Evolutionary conservation across 352 stramenopile species (phyloP).

Genomic region (Thalassiosira livingstoniorum): DNA sequence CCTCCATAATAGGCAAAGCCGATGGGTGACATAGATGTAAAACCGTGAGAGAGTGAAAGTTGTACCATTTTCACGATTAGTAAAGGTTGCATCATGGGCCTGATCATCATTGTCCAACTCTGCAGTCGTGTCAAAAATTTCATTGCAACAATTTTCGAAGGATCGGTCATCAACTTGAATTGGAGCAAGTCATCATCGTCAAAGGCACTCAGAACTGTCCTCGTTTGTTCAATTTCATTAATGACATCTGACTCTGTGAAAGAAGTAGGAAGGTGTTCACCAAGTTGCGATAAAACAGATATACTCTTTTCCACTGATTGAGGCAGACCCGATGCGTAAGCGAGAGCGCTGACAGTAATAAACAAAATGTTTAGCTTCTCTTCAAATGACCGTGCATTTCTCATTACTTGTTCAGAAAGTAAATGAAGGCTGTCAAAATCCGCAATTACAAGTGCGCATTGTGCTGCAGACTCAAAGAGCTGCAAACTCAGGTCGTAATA

Average conservation of each 20-base stretch:
- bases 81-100: conserved; percentile 13
- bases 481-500: conserved; percentile 47
- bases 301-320: conserved; percentile 27
- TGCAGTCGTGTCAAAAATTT: conserved; percentile 40
- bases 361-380: conserved; percentile 24
- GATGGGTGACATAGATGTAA: background rate
- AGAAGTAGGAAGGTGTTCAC: background rate
- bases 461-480: conserved; percentile 33
- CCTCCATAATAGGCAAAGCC: conserved; percentile 28
- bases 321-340: background rate
- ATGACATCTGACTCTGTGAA: conserved; percentile 17
- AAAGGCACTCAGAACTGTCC: conserved; percentile 18
- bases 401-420: conserved; percentile 33
- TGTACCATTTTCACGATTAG: conserved; percentile 37
- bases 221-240: conserved; percentile 18
- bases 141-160: conserved; percentile 40
- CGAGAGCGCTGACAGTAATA: conserved; percentile 12
- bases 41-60: conserved; percentile 38
- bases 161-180: conserved; percentile 33
- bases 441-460: conserved; percentile 34
- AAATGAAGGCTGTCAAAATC: conserved; percentile 30
- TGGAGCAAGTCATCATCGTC: conserved; percentile 31
- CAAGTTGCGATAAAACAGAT: conserved; percentile 31
- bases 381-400: conserved; percentile 20
- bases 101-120: background rate